Conservation (phyloP, 352 stramenopile species). For the Pythium scleroteichum region DNA sequence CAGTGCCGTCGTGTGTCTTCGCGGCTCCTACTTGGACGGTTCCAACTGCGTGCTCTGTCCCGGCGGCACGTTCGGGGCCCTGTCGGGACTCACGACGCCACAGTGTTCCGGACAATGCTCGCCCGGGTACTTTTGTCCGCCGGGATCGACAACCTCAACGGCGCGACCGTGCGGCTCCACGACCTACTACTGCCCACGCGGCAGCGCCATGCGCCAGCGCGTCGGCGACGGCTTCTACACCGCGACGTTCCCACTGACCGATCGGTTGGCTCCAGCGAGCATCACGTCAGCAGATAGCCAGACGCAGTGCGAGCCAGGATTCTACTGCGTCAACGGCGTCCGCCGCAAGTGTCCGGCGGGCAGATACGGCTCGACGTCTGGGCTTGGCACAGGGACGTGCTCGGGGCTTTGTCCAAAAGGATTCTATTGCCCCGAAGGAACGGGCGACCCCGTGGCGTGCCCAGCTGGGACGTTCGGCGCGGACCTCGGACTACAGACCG, state of each 20-base stretch:
- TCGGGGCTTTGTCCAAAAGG: slow-evolving; percentile 46
- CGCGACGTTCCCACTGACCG: slow-evolving; percentile 29
- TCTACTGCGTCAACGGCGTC: slow-evolving; percentile 63
- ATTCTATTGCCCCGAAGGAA: slow-evolving; percentile 58
- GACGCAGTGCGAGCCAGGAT: slow-evolving; percentile 55
- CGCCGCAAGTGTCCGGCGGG: slow-evolving; percentile 52
- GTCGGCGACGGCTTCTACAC: slow-evolving; percentile 67
- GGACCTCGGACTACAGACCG: slow-evolving; percentile 32
- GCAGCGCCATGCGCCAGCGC: slow-evolving; percentile 38
- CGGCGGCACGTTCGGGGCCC: slow-evolving; percentile 46
- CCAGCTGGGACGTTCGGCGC: slow-evolving; percentile 49
- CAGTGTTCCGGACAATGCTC: slow-evolving; percentile 53
- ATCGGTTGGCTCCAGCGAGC: neutral
- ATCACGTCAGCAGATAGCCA: slow-evolving; percentile 8
- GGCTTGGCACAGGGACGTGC: slow-evolving; percentile 36
- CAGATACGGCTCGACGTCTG: slow-evolving; percentile 41
- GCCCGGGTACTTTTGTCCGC: slow-evolving; percentile 56
- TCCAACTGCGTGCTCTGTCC: slow-evolving; percentile 46
- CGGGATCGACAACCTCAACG: slow-evolving; percentile 56
- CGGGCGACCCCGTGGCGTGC: slow-evolving; percentile 45
- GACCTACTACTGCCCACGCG: slow-evolving; percentile 56
- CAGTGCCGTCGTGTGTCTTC: slow-evolving; percentile 38
- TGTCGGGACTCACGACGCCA: slow-evolving; percentile 35
- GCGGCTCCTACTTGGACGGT: slow-evolving; percentile 48
- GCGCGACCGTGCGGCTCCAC: slow-evolving; percentile 50